A percentile compares a stretch with the other conserved stretches of the same genome.
phyloP scores from a whole-genome alignment of 2,329 filamentous ascomycete genomes.

The Cladophialophora immunda region DNA sequence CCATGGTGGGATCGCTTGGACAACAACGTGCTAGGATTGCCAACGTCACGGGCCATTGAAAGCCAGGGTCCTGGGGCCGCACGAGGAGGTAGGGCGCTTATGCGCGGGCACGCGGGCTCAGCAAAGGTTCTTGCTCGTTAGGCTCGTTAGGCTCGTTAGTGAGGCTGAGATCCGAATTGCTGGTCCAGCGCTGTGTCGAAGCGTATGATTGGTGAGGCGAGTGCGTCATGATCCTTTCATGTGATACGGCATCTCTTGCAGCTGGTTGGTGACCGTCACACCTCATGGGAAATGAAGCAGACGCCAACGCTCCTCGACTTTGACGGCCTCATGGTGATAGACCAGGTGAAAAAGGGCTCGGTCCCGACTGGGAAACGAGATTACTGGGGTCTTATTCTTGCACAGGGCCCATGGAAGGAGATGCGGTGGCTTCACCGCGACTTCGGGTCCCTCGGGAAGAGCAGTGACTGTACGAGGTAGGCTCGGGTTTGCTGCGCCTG shows the following conservation, averaged over 20 bases:
- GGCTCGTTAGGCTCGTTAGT: too few relatives aligned
- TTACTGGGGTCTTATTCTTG: background rate
- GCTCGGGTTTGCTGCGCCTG: conserved; percentile 7
- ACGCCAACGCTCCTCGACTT: conserved; percentile 4
- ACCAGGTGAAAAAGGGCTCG: conserved; percentile 9
- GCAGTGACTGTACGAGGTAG: background rate
- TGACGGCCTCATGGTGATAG: background rate
- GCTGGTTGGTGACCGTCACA: conserved; percentile 36
- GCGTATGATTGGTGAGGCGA: conserved; percentile 24
- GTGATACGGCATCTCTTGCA: conserved; percentile 29
- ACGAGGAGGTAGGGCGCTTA: conserved; percentile 21
- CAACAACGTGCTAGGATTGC: background rate
- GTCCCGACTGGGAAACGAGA: background rate
- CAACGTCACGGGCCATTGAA: background rate
- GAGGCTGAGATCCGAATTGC: conserved; percentile 4
- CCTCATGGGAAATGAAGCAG: conserved; percentile 30
- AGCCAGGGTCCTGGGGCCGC: conserved; percentile 15
- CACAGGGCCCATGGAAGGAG: background rate
- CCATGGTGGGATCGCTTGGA: background rate
- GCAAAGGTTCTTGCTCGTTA: background rate
- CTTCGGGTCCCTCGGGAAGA: conserved; percentile 12
- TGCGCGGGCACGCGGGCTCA: conserved; percentile 21
- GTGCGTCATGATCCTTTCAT: conserved; percentile 35
- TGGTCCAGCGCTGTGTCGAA: conserved; percentile 21
- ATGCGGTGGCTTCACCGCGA: conserved; percentile 37